A percentile compares a stretch with the other conserved stretches of the same genome.
Evolutionary conservation across 2,329 filamentous ascomycete species (phyloP).

Genomic region (Monilinia aucupariae): DNA sequence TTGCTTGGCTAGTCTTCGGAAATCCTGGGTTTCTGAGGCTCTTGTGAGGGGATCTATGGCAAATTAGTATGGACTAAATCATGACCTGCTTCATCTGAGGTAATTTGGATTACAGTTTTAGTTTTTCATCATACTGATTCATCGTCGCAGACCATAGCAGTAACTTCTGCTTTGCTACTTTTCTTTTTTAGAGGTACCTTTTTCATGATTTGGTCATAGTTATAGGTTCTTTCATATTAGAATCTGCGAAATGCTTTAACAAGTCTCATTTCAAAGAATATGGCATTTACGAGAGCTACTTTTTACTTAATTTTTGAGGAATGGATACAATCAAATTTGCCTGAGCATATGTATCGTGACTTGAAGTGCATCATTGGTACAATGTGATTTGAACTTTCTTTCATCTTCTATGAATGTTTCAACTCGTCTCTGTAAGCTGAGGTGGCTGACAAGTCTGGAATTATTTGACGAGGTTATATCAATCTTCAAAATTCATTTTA

Average conservation of each 20-base stretch:
- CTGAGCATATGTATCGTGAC: accelerated
- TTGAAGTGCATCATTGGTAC: no score
- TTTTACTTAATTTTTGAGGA: no score
- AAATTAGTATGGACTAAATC: not conserved
- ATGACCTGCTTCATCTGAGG: not conserved
- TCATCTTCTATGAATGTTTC: not conserved
- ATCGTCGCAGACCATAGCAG: not conserved
- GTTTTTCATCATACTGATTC: not conserved
- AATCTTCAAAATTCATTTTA: no score
- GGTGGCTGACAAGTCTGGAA: no score
- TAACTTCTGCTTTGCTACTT: not conserved
- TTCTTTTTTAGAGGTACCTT: accelerated
- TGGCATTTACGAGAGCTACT: not conserved
- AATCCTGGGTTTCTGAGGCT: not conserved
- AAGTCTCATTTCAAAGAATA: not conserved
- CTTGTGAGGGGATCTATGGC: accelerated
- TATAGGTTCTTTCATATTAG: not conserved
- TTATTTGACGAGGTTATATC: not conserved
- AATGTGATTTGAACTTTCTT: no score
- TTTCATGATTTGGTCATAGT: not conserved
- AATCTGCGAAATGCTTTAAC: not conserved
- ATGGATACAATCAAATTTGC: not conserved
- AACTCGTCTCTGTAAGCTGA: not conserved
- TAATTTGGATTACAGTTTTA: accelerated
- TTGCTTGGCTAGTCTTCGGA: not conserved